phyloP scores from a whole-genome alignment of 169 alveolate species.

The Plasmodium vinckei region DNA sequence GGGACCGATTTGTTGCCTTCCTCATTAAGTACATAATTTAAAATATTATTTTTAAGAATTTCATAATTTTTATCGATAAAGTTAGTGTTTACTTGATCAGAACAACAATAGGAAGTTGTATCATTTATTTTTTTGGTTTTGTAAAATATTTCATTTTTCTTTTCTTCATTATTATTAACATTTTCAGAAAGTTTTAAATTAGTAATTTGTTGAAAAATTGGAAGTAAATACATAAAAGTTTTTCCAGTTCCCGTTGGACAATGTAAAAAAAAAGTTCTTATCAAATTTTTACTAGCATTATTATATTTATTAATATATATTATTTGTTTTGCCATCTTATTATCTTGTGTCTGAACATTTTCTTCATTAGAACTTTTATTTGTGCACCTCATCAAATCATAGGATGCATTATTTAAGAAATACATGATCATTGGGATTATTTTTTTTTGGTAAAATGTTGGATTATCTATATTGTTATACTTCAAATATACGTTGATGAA shows the following conservation, averaged over 20 bases:
- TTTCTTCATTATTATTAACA: neutral
- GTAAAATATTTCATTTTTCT: neutral
- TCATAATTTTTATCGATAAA: neutral
- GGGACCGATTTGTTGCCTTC: neutral
- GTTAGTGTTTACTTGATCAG: neutral
- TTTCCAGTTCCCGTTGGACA: slow-evolving; percentile 74
- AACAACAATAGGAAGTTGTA: neutral
- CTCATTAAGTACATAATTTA: neutral
- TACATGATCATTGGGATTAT: slow-evolving; percentile 27
- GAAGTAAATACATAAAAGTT: slow-evolving; percentile 42
- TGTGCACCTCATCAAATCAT: neutral
- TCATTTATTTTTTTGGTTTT: neutral
- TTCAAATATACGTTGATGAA: slow-evolving; percentile 54
- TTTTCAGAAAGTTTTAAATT: slow-evolving; percentile 18
- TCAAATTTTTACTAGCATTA: slow-evolving; percentile 3
- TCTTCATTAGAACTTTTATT: neutral
- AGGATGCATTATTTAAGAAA: slow-evolving; percentile 23
- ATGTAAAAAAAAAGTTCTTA: slow-evolving; percentile 58
- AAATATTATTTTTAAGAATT: neutral
- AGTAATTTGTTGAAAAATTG: slow-evolving; percentile 31
- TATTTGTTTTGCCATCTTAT: slow-evolving; percentile 6
- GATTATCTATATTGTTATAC: slow-evolving; percentile 28
- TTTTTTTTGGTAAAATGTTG: slow-evolving; percentile 34
- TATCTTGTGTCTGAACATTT: neutral
- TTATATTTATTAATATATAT: slow-evolving; percentile 50